Evolutionary conservation across 345 rosid genomes (phyloP).

Genomic region (Lumnitzera racemosa): DNA sequence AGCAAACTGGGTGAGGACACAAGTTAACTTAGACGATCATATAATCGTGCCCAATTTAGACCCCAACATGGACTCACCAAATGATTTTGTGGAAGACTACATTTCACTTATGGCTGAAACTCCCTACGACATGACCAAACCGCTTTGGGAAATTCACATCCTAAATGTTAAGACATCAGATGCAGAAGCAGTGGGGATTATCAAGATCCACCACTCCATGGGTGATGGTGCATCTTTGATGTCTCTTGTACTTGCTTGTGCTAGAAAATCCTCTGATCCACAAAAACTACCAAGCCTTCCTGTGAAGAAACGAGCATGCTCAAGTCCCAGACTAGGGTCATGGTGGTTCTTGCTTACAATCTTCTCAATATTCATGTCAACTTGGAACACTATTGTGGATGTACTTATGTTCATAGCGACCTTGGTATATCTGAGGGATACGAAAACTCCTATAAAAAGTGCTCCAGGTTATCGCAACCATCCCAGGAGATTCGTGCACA

Average conservation of each 20-base stretch:
- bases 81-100: conserved; percentile 29
- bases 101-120: conserved; percentile 12
- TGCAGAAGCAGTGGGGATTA: conserved; percentile 27
- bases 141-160: conserved; percentile 39
- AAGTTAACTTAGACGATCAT: conserved; percentile 26
- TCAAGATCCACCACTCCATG: conserved; percentile 50
- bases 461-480: conserved; percentile 7
- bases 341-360: not conserved
- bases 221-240: conserved; percentile 61
- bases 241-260: conserved; percentile 46
- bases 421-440: conserved; percentile 35
- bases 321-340: not conserved
- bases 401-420: conserved; percentile 30
- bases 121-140: conserved; percentile 19
- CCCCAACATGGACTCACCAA: conserved; percentile 1
- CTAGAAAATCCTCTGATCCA: conserved; percentile 19
- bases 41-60: conserved; percentile 16
- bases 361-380: conserved; percentile 1
- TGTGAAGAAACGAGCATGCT: not conserved
- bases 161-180: conserved; percentile 24
- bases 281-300: conserved; percentile 16
- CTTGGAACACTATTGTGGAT: conserved; percentile 26
- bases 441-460: conserved; percentile 48
- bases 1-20: conserved; percentile 27
- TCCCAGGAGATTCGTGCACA: conserved; percentile 24